A percentile compares a stretch with the other conserved stretches of the same genome.
These are phyloP conservation scores for Stromatinia cepivora DNA, from an alignment of 2,329 filamentous ascomycete genomes.

Conservation along the genomic window DNA sequence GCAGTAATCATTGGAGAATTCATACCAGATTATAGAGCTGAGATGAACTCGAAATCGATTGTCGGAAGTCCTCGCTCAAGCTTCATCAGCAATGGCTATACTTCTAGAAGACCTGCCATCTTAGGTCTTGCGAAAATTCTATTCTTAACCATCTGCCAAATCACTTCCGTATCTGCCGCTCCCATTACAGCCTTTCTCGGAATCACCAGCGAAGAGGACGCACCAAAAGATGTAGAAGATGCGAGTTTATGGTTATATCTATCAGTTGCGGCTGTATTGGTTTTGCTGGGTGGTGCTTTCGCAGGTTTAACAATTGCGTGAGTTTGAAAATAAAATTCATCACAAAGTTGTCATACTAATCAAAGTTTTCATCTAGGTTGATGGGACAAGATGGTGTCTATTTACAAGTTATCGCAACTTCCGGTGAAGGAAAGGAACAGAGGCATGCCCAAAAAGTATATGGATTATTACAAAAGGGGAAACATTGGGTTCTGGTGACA, in stretches of 20 bases:
- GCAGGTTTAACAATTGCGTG: constrained; percentile 89
- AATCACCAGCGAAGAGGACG: constrained; percentile 49
- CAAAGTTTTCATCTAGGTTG: constrained; percentile 36
- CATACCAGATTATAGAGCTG: constrained; percentile 15
- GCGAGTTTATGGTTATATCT: constrained; percentile 79
- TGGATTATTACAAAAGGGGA: constrained; percentile 77
- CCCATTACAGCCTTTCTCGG: constrained; percentile 44
- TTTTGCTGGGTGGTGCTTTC: constrained; percentile 87
- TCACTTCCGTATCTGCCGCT: constrained; percentile 39
- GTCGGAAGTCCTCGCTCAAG: constrained; percentile 26
- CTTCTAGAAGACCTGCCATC: constrained; percentile 49
- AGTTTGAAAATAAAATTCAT: constrained; percentile 41
- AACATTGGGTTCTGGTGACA: constrained; percentile 98
- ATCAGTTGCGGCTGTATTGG: constrained; percentile 73
- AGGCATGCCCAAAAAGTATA: constrained; percentile 83
- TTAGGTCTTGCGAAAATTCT: constrained; percentile 55
- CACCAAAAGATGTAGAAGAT: constrained; percentile 55
- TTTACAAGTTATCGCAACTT: constrained; percentile 87
- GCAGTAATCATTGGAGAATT: constrained; percentile 20
- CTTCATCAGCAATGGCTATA: constrained; percentile 41
- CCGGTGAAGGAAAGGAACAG: constrained; percentile 79
- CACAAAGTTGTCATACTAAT: constrained; percentile 22
- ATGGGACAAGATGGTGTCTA: constrained; percentile 85
- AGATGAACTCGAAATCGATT: constrained; percentile 33
- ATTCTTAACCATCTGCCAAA: constrained; percentile 49